These are phyloP conservation scores for Russula brevipes DNA, from an alignment of 768 basidiomycete genomes.

Conservation along the genomic window DNA sequence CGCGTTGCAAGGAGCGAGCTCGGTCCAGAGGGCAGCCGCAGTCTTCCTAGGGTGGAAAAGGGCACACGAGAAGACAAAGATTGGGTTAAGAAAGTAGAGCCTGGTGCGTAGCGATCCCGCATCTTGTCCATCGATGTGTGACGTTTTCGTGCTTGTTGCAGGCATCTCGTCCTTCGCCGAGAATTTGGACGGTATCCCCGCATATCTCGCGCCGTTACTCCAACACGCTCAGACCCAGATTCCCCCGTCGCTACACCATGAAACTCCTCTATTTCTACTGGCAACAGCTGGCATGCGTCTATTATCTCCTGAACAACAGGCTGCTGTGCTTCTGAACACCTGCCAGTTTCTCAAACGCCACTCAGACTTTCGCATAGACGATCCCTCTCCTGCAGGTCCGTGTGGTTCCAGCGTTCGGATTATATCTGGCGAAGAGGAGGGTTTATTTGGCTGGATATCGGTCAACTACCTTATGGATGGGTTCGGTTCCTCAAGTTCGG, in stretches of 20 bases:
- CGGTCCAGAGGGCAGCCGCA: conserved; percentile 44
- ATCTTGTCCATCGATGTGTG: not conserved
- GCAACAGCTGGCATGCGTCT: conserved; percentile 98
- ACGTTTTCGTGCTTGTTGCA: conserved; percentile 31
- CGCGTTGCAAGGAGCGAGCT: conserved; percentile 51
- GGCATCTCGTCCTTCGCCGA: conserved; percentile 82
- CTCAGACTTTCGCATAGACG: conserved; percentile 75
- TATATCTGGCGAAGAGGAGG: conserved; percentile 97
- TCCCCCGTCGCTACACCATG: conserved; percentile 76
- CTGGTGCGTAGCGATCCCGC: conserved; percentile 53
- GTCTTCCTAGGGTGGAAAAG: conserved; percentile 84
- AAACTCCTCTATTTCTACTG: conserved; percentile 89
- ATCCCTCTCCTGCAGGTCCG: conserved; percentile 59
- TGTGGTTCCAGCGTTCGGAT: conserved; percentile 92
- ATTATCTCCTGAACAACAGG: conserved; percentile 61
- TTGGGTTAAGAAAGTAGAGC: conserved; percentile 91
- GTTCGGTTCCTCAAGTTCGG: conserved; percentile 53
- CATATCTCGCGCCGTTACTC: conserved; percentile 78
- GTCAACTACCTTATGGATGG: conserved; percentile 99
- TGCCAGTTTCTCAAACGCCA: conserved; percentile 71
- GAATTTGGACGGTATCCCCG: conserved; percentile 61
- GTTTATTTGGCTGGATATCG: conserved; percentile 97
- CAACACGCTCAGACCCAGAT: conserved; percentile 76
- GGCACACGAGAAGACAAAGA: conserved; percentile 74
- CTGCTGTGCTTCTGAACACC: conserved; percentile 64